Percentiles rank a stretch among this genome's conserved stretches.
These are phyloP conservation scores for Sporothrix protearum DNA, from an alignment of 2,329 filamentous ascomycete species.

Conservation along the genomic window DNA sequence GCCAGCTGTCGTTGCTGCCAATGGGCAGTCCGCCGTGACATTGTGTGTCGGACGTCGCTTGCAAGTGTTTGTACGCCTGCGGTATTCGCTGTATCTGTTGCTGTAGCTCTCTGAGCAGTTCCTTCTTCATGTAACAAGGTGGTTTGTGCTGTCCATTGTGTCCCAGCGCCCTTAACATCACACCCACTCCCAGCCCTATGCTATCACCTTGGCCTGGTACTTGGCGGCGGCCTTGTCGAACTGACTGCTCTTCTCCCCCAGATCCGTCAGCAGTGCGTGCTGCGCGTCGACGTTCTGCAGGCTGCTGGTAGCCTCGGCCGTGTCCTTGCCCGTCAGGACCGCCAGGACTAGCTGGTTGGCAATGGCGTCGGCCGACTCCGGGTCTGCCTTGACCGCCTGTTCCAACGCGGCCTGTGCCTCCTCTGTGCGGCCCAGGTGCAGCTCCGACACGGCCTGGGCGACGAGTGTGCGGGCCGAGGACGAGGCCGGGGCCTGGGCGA, in stretches of 20 bases:
- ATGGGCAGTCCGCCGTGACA: neutral
- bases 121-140: neutral
- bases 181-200: conserved; percentile 15
- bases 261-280: conserved; percentile 68
- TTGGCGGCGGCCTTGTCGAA: conserved; percentile 85
- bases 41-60: neutral
- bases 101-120: neutral
- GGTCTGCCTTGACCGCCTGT: conserved; percentile 72
- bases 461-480: conserved; percentile 73
- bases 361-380: conserved; percentile 67
- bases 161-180: no score
- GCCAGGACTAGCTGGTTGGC: conserved; percentile 81
- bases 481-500: conserved; percentile 80
- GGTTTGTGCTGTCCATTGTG: neutral
- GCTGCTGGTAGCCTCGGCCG: conserved; percentile 53
- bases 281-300: conserved; percentile 58
- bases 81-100: no score
- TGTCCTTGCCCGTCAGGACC: conserved; percentile 70
- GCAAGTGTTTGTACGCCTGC: neutral
- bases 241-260: conserved; percentile 78
- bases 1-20: neutral
- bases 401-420: conserved; percentile 85
- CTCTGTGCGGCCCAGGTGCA: conserved; percentile 82
- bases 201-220: conserved; percentile 75
- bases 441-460: conserved; percentile 83